Evolutionary conservation across 345 rosid species (phyloP).

Genomic region (Corymbia maculata): DNA sequence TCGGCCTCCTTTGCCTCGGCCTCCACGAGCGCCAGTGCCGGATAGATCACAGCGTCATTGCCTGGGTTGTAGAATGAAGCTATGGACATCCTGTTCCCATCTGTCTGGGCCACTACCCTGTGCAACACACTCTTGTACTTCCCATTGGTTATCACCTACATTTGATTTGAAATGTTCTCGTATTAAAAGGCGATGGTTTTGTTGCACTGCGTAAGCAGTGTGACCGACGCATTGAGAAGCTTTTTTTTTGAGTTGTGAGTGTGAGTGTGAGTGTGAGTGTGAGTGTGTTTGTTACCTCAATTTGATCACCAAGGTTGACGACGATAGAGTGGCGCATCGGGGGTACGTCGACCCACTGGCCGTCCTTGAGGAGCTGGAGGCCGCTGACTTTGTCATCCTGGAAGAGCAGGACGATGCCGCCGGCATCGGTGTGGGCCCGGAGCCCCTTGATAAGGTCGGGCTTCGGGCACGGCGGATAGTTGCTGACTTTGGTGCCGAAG

Average conservation of each 20-base stretch:
- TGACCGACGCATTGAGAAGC: background rate
- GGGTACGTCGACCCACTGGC: constrained; percentile 84
- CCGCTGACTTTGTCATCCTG: constrained; percentile 89
- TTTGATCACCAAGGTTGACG: constrained; percentile 86
- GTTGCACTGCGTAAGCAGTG: background rate
- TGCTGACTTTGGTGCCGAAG: constrained; percentile 89
- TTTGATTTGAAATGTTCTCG: background rate
- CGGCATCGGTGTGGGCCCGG: constrained; percentile 97
- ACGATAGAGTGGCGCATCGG: constrained; percentile 94
- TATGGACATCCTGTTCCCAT: constrained; percentile 74
- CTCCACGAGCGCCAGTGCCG: constrained; percentile 62
- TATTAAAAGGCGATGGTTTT: background rate
- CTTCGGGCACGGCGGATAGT: constrained; percentile 94
- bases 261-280: background rate
- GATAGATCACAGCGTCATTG: constrained; percentile 69
- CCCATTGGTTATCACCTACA: constrained; percentile 85
- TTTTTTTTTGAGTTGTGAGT: background rate
- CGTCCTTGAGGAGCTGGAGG: constrained; percentile 90
- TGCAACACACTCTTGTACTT: constrained; percentile 88
- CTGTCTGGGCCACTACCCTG: constrained; percentile 69
- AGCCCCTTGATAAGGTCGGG: constrained; percentile 91
- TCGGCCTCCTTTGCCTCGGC: constrained; percentile 25
- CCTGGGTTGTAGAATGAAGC: constrained; percentile 98
- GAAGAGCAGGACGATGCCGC: constrained; percentile 83
- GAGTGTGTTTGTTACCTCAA: constrained; percentile 45